Conservation (phyloP, 2,329 filamentous ascomycete genomes). For the Clonostachys rhizophaga region DNA sequence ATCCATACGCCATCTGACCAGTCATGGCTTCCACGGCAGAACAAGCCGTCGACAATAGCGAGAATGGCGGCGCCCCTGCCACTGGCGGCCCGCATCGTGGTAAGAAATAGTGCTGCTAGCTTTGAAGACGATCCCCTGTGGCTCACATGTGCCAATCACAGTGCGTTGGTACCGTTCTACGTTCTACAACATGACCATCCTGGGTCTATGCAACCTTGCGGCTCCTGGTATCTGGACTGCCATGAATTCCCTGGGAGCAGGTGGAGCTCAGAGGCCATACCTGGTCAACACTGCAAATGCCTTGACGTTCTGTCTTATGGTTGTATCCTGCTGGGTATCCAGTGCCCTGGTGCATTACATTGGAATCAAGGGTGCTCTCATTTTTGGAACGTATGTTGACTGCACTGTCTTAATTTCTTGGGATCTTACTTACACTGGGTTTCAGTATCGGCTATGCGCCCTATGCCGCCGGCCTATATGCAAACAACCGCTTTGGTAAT, state of each 20-base stretch:
- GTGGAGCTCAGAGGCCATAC: constrained; percentile 59
- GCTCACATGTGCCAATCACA: constrained; percentile 11
- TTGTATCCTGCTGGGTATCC: constrained; percentile 63
- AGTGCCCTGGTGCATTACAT: constrained; percentile 61
- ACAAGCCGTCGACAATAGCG: too few species aligned
- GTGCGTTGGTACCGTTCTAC: constrained; percentile 68
- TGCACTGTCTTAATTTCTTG: neutral
- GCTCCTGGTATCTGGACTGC: constrained; percentile 70
- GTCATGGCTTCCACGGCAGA: too few species aligned
- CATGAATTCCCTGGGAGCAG: constrained; percentile 70
- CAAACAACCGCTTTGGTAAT: constrained; percentile 64
- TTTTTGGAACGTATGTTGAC: constrained; percentile 58
- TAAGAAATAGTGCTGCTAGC: too few species aligned
- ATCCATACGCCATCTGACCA: too few species aligned
- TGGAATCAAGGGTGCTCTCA: constrained; percentile 65
- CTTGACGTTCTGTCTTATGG: constrained; percentile 69
- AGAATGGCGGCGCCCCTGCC: too few species aligned
- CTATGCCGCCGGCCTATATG: constrained; percentile 67
- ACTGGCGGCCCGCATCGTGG: too few species aligned
- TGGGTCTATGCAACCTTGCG: constrained; percentile 66
- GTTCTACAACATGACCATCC: constrained; percentile 67
- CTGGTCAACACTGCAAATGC: constrained; percentile 69
- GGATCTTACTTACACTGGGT: too few species aligned
- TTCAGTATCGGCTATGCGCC: constrained; percentile 60
- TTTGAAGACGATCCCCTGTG: too few species aligned